Percentiles rank a stretch among this genome's conserved stretches.
These are phyloP conservation scores for Metarhizium guizhouense DNA, from an alignment of 2,329 filamentous ascomycete genomes.

Conservation along the genomic window DNA sequence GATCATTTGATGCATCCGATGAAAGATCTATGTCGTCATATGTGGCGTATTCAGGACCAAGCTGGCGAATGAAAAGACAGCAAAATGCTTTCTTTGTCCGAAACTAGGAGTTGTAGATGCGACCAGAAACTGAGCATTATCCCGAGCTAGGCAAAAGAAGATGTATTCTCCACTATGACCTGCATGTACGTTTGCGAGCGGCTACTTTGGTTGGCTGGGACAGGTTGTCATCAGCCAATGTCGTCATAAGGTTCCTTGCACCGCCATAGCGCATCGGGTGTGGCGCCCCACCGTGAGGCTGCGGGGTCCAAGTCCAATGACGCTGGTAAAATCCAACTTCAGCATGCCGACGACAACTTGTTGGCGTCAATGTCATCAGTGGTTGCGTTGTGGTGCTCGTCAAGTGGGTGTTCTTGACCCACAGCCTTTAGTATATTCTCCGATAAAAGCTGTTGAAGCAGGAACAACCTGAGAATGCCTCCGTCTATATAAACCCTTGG, in stretches of 20 bases:
- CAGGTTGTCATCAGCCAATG: neutral
- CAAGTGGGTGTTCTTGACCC: neutral
- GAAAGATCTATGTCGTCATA: constrained; percentile 1
- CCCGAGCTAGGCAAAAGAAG: neutral
- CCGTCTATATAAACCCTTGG: neutral
- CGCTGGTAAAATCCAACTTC: neutral
- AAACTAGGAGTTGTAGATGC: no score
- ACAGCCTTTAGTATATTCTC: neutral
- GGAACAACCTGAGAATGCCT: neutral
- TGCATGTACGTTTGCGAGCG: no score
- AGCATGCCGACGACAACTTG: neutral
- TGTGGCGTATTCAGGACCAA: neutral
- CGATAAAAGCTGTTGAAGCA: neutral
- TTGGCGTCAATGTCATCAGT: neutral
- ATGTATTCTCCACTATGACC: neutral
- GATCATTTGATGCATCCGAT: neutral
- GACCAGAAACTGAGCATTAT: neutral
- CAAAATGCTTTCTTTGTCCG: neutral
- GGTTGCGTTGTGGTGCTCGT: neutral
- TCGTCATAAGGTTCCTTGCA: constrained; percentile 1
- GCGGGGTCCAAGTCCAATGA: constrained; percentile 1
- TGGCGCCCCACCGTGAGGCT: neutral
- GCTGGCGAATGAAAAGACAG: neutral
- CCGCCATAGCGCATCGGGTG: neutral
- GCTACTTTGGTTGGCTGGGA: neutral